Base-by-base conservation (phyloP, 2,329 filamentous ascomycete genomes). In the Alternaria consortialis region DNA sequence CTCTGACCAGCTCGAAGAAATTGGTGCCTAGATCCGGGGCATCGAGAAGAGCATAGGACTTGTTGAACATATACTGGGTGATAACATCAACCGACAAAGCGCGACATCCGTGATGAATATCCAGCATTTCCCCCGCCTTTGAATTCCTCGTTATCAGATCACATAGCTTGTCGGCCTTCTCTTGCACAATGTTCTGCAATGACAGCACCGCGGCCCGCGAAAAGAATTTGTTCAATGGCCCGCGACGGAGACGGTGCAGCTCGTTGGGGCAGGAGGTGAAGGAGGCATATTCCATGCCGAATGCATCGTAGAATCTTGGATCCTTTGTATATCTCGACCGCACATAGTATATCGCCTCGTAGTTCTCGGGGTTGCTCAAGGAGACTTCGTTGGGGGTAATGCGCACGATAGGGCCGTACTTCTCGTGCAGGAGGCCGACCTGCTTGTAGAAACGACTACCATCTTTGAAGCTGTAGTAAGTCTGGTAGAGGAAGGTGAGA, bases 141-240 rank as follows among this genome's bases (percentile, higher is more conserved):
- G 20, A 20, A 20, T 20, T 20, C 20, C 20, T 20, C 20, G 20
- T 20, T 20, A 20, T 20, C 20, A 20, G 20, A 20, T 20, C 20
- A 20, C 20, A 20, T 20, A 20, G 20, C 20, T 20, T 20, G 20
- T 20, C 20, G 20, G 20, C 20, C 20, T 20, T 20, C 20, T 20
- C 20, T 20, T 20, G 20, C 20, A 20, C 20, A 20, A 20, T 20
- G 20, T 20, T 20, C 20, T 20, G 20, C 20, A 20, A 20, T 20
- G 20, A 20, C 20, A 20, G 20, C 20, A 20, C 20, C 20, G 20
- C 20, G 20, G 20, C 20, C 20, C 20, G 20, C 20, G 55, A 29
- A 72, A 69, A 25, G 40, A 62, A 12, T 37, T 25, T 36, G 7
- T 53, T 53, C 86, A 51, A 56, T 23, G 39, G n/a, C 60, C 39